Conservation (phyloP, 2,329 filamentous ascomycete genomes). For the Microdochium bolleyi region DNA sequence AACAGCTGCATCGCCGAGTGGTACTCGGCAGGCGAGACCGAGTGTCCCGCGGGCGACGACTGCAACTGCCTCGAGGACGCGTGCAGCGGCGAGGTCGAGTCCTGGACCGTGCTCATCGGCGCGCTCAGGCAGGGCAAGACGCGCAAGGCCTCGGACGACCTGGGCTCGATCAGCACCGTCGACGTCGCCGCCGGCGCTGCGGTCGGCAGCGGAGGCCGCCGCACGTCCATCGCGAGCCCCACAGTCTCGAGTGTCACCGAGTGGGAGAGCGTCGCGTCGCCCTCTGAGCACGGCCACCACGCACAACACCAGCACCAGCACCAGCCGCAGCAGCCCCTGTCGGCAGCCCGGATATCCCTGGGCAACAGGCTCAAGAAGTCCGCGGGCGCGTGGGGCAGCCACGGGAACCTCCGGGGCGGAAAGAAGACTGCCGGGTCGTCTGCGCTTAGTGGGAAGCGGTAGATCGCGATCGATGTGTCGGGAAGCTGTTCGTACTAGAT, state of each 20-base stretch:
- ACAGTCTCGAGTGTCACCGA: conserved; percentile 20
- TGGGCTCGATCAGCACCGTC: background rate
- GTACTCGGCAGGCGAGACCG: conserved; percentile 46
- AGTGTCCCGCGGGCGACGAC: conserved; percentile 57
- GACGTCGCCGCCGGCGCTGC: conserved; percentile 1
- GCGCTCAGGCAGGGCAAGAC: conserved; percentile 27
- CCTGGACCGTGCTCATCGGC: conserved; percentile 48
- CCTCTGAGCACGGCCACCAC: background rate
- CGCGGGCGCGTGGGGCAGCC: conserved; percentile 36
- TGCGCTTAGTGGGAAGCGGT: background rate
- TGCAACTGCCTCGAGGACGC: conserved; percentile 54
- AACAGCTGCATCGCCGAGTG: conserved; percentile 51
- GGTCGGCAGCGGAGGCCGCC: conserved; percentile 1
- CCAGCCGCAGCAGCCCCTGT: conserved; percentile 22
- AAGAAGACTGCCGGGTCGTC: conserved; percentile 12
- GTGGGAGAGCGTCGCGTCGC: conserved; percentile 24
- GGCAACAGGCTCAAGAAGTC: conserved; percentile 42
- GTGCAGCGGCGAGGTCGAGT: conserved; percentile 48
- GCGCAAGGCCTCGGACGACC: conserved; percentile 14
- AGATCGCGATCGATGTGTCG: background rate
- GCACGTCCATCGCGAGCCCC: background rate
- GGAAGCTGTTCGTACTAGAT: background rate
- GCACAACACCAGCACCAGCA: conserved; percentile 11
- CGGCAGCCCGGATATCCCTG: conserved; percentile 38
- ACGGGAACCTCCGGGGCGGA: conserved; percentile 27